These are phyloP conservation scores for Aaosphaeria arxii DNA, from an alignment of 2,329 filamentous ascomycete genomes.

Conservation along the genomic window DNA sequence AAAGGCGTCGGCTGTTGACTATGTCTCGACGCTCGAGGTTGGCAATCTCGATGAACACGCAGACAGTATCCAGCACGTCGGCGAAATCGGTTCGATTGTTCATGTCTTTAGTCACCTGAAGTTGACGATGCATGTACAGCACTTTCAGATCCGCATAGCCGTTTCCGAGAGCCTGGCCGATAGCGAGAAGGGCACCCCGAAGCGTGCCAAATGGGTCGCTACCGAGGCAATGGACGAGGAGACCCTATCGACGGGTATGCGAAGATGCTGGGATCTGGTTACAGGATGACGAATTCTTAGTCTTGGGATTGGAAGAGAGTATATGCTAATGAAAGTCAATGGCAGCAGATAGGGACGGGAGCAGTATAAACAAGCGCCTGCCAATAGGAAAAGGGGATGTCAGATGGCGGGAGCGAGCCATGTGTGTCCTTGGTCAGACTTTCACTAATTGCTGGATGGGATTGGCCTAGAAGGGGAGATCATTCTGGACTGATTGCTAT, in stretches of 20 bases:
- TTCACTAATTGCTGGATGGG: too few species aligned
- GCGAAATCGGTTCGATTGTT: conserved; percentile 23
- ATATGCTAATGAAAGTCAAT: too few species aligned
- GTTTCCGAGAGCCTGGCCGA: not conserved
- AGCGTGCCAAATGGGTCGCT: conserved; percentile 27
- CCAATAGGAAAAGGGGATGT: not conserved
- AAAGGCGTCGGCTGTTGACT: conserved; percentile 19
- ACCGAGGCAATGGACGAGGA: conserved; percentile 25
- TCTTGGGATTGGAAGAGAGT: too few species aligned
- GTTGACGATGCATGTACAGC: conserved; percentile 34
- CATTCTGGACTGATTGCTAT: too few species aligned
- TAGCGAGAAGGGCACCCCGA: conserved; percentile 8
- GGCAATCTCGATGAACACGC: conserved; percentile 10
- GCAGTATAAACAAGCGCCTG: conserved; percentile 1
- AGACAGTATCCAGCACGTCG: conserved; percentile 9
- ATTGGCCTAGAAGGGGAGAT: too few species aligned
- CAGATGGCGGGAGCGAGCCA: too few species aligned
- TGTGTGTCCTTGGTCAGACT: too few species aligned
- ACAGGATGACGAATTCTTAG: not conserved
- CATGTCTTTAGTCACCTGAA: conserved; percentile 36
- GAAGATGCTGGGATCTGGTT: conserved; percentile 30
- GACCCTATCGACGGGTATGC: conserved; percentile 37
- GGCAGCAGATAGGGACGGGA: too few species aligned
- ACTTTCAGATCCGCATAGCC: conserved; percentile 12
- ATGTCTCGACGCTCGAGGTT: conserved; percentile 8